Evolutionary conservation across 2,329 filamentous ascomycete genomes (phyloP).

Genomic region (Xylogone sp.): DNA sequence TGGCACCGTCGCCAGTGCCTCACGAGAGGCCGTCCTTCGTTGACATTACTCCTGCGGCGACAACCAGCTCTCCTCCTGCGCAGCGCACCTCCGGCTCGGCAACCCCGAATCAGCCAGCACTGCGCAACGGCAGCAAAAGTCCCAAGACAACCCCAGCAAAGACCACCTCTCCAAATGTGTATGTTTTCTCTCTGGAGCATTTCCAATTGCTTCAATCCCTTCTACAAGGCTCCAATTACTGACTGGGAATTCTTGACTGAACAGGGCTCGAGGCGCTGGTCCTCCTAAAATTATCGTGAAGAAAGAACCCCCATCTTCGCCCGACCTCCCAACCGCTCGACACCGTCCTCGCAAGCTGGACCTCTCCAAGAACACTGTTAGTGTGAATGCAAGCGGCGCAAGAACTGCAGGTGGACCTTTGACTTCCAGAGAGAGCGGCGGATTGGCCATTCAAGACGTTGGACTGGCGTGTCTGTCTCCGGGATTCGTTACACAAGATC

Average conservation of each 20-base stretch:
- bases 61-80: slow-evolving; percentile 25
- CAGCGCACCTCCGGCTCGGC: slow-evolving; percentile 28
- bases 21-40: slow-evolving; percentile 59
- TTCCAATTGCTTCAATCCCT: slow-evolving; percentile 9
- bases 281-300: slow-evolving; percentile 87
- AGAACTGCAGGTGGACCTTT: slow-evolving; percentile 65
- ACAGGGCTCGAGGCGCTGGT: slow-evolving; percentile 47
- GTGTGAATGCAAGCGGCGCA: slow-evolving; percentile 49
- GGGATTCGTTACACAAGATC: slow-evolving; percentile 93
- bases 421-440: slow-evolving; percentile 69
- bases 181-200: slow-evolving; percentile 32
- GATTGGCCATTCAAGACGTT: slow-evolving; percentile 83
- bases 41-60: slow-evolving; percentile 38
- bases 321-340: slow-evolving; percentile 68
- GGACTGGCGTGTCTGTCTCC: slow-evolving; percentile 92
- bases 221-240: slow-evolving; percentile 7
- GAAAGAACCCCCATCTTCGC: slow-evolving; percentile 90
- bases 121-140: slow-evolving; percentile 51
- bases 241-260: slow-evolving; percentile 19
- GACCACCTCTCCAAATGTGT: slow-evolving; percentile 60
- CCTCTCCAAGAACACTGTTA: slow-evolving; percentile 63
- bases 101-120: slow-evolving; percentile 39
- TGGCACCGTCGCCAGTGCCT: slow-evolving; percentile 65
- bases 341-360: slow-evolving; percentile 76
- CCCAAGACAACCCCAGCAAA: slow-evolving; percentile 40